Conservation (phyloP, 2,329 filamentous ascomycete genomes). For the Cladosporium cucumerinum region DNA sequence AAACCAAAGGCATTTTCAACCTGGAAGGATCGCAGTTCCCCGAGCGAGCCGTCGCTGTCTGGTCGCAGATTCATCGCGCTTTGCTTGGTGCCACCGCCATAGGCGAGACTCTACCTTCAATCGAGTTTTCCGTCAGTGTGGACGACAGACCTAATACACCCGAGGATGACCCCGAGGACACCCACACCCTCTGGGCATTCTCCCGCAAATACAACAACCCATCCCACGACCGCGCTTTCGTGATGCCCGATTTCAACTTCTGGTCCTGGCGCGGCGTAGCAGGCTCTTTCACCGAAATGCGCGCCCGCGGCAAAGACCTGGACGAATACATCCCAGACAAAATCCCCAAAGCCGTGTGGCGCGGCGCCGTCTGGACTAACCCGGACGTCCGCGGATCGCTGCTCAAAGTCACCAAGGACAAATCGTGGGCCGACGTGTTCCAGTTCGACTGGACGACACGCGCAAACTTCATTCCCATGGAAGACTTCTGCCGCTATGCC, state of each 20-base stretch:
- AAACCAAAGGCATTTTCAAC: slow-evolving; percentile 27
- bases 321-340: slow-evolving; percentile 27
- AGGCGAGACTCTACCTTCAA: slow-evolving; percentile 41
- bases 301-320: slow-evolving; percentile 22
- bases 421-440: slow-evolving; percentile 38
- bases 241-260: slow-evolving; percentile 53
- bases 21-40: slow-evolving; percentile 23
- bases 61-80: slow-evolving; percentile 49
- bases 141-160: slow-evolving; percentile 33
- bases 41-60: slow-evolving; percentile 34
- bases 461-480: slow-evolving; percentile 22
- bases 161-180: slow-evolving; percentile 15
- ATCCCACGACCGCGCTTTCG: slow-evolving; percentile 42
- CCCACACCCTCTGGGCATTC: slow-evolving; percentile 24
- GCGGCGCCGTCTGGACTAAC: slow-evolving; percentile 31
- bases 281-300: slow-evolving; percentile 24
- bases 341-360: slow-evolving; percentile 32
- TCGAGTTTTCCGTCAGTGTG: slow-evolving; percentile 46
- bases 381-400: slow-evolving; percentile 31
- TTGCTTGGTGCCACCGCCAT: slow-evolving; percentile 35
- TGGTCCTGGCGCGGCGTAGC: slow-evolving; percentile 44
- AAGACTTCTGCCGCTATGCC: slow-evolving; percentile 29
- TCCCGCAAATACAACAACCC: slow-evolving; percentile 20
- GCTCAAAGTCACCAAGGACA: slow-evolving; percentile 30
- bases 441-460: slow-evolving; percentile 25